These are phyloP conservation scores for Pleurotus salmoneostramineus DNA, from an alignment of 768 basidiomycete genomes.

Conservation along the genomic window DNA sequence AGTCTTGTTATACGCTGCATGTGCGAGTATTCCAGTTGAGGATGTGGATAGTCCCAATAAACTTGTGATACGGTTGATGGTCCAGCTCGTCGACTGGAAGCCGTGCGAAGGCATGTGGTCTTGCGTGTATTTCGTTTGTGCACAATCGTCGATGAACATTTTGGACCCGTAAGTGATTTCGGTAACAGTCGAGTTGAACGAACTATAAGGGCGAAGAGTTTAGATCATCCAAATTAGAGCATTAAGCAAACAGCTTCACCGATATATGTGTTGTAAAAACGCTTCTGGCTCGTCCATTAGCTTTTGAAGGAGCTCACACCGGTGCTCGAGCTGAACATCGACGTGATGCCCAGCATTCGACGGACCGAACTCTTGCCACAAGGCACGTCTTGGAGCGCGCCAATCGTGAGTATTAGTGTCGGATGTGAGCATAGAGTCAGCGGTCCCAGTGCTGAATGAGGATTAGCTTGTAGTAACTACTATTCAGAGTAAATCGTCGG, in stretches of 20 bases:
- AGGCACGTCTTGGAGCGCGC: constrained; percentile 35
- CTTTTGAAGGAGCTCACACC: constrained; percentile 25
- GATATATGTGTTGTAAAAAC: constrained; percentile 27
- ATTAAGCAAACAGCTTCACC: constrained; percentile 23
- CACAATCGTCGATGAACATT: background rate
- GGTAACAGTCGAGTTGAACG: background rate
- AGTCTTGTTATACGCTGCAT: background rate
- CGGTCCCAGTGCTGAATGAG: constrained; percentile 32
- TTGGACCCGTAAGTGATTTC: background rate
- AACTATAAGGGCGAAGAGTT: background rate
- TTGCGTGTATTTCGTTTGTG: background rate
- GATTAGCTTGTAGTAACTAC: background rate
- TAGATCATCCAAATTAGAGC: background rate
- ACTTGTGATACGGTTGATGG: background rate
- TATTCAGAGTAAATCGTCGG: background rate
- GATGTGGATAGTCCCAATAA: background rate
- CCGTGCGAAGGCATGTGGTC: background rate
- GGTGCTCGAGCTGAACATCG: constrained; percentile 21
- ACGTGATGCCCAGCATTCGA: constrained; percentile 25
- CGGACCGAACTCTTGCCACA: constrained; percentile 35
- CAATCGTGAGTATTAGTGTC: constrained; percentile 36
- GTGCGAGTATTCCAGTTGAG: background rate
- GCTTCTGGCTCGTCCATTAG: constrained; percentile 31
- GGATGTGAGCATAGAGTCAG: constrained; percentile 31
- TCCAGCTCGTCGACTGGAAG: background rate